Evolutionary conservation across 2,329 filamentous ascomycete species (phyloP).

Genomic region (Aspergillus sojae): DNA sequence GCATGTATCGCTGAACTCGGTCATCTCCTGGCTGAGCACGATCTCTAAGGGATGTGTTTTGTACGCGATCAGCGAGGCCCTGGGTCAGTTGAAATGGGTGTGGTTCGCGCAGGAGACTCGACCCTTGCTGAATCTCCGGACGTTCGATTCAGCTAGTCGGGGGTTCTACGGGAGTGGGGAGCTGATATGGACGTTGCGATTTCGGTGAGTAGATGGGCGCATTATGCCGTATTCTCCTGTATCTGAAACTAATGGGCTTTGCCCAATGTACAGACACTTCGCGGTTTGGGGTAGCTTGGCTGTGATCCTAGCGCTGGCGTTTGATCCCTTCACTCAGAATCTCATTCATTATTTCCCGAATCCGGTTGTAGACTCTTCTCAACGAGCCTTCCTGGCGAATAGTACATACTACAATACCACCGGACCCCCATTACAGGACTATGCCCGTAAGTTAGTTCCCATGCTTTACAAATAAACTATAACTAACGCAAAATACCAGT

Average conservation of each 20-base stretch:
- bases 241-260: not conserved
- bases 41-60: constrained; percentile 17
- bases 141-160: constrained; percentile 19
- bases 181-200: constrained; percentile 15
- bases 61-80: constrained; percentile 13
- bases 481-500: not conserved
- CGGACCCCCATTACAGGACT: not conserved
- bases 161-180: constrained; percentile 14
- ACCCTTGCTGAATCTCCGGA: constrained; percentile 10
- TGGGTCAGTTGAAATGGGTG: constrained; percentile 23
- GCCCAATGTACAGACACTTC: constrained; percentile 14
- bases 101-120: constrained; percentile 17
- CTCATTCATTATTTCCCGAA: constrained; percentile 15
- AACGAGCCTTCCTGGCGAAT: constrained; percentile 9
- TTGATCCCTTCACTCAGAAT: constrained; percentile 22
- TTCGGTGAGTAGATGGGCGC: not conserved
- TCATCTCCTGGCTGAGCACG: constrained; percentile 21
- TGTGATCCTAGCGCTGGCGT: constrained; percentile 14
- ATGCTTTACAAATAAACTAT: too few species aligned
- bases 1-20: constrained; percentile 18
- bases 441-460: not conserved
- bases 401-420: not conserved
- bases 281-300: constrained; percentile 13
- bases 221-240: not conserved
- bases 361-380: constrained; percentile 2